Conservation (phyloP, 2,329 filamentous ascomycete genomes). For the Hymenoscyphus occultus region DNA sequence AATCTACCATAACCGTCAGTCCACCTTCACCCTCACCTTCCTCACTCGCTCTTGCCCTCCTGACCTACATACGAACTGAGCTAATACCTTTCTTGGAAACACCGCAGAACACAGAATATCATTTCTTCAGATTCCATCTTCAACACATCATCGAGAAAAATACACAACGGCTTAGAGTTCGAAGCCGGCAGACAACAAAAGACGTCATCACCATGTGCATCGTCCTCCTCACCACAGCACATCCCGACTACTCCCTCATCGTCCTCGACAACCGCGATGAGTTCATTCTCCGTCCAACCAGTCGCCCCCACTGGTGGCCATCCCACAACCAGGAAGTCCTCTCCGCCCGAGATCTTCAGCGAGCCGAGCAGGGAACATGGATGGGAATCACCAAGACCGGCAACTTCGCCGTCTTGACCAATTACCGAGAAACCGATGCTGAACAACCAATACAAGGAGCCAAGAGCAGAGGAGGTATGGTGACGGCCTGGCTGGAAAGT, state of each 20-base stretch:
- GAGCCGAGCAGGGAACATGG: slow-evolving; percentile 63
- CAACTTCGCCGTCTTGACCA: slow-evolving; percentile 62
- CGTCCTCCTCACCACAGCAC: slow-evolving; percentile 69
- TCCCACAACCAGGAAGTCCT: slow-evolving; percentile 42
- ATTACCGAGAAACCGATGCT: slow-evolving; percentile 57
- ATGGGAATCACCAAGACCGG: slow-evolving; percentile 59
- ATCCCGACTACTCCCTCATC: slow-evolving; percentile 72
- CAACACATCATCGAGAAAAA: background rate
- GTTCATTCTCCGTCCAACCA: slow-evolving; percentile 63
- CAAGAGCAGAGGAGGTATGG: slow-evolving; percentile 61
- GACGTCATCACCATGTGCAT: slow-evolving; percentile 62
- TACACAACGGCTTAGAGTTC: background rate
- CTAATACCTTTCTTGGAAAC: too few relatives aligned
- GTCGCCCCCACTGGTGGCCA: slow-evolving; percentile 61
- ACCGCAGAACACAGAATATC: background rate
- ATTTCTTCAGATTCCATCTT: background rate
- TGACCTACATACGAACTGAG: background rate
- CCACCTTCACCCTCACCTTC: background rate
- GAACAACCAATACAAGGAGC: slow-evolving; percentile 52
- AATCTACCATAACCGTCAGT: background rate
- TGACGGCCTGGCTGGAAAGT: slow-evolving; percentile 58
- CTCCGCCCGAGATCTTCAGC: slow-evolving; percentile 60
- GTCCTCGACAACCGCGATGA: slow-evolving; percentile 77
- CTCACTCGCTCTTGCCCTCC: background rate
- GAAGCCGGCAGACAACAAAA: slow-evolving; percentile 4